A percentile compares a stretch with the other conserved stretches of the same genome.
Conservation (phyloP, 2,329 filamentous ascomycete species). For the Sarocladiaceae sp. region DNA sequence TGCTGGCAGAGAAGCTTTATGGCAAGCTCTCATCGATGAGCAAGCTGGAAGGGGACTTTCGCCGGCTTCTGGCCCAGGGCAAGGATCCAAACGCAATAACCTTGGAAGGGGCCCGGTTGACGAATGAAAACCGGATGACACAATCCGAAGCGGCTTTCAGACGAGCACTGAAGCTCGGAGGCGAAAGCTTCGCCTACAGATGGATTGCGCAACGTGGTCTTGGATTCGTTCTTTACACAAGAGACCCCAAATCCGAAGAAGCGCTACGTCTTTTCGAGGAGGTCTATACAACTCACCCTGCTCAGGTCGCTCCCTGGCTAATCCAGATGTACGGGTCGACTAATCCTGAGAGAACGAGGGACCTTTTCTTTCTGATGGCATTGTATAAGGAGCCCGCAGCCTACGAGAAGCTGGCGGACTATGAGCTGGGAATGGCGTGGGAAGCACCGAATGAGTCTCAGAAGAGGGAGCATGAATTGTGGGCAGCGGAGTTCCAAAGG, state of each 20-base stretch:
- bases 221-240: too few relatives aligned
- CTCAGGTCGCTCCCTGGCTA: too few relatives aligned
- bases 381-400: background rate
- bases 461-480: background rate
- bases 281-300: too few relatives aligned
- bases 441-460: background rate
- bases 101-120: background rate
- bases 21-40: background rate
- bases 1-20: background rate
- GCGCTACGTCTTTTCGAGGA: too few relatives aligned
- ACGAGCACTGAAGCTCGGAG: background rate
- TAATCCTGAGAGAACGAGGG: background rate
- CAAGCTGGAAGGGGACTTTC: background rate
- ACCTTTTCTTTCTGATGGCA: background rate
- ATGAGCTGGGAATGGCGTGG: background rate
- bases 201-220: too few relatives aligned
- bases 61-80: background rate
- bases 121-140: background rate
- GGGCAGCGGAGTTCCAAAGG: slow-evolving; percentile 5
- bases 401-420: background rate
- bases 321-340: background rate
- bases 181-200: too few relatives aligned
- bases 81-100: slow-evolving; percentile 4
- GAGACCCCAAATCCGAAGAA: too few relatives aligned
- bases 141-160: background rate